Evolutionary conservation across 2,329 filamentous ascomycete species (phyloP), one percentile per base, ranked within the genome.

Genomic region (Aspergillus terreus): DNA sequence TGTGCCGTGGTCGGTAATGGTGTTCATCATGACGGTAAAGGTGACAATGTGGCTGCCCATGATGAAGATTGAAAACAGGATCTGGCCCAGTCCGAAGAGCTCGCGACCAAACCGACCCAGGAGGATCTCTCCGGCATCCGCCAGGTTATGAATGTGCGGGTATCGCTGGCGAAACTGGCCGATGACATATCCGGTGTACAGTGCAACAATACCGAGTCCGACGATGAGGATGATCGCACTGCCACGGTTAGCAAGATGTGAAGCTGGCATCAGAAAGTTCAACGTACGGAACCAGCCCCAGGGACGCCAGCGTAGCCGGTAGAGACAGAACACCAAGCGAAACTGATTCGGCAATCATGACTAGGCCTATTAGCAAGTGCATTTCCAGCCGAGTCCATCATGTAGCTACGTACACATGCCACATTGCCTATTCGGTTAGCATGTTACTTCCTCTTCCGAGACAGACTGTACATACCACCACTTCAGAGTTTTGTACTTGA

Each of bases 11-110:
- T 81, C 70, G 11, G 83, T 84, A 36, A 89, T 73, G 47, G 78
- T 83, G 59, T 83, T 83, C 68, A 88, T 80, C 66, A 85, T 85
- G 60, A 88, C 84, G 30, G 79, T 80, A 57, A 87, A 87, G 0
- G 84, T 87, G 56, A 88, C 71, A 50, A 86, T 78, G 68, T 90
- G 87, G n/a, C 84, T 86, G 30, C 80, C 85, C 68, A 86, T 83
- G 55, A 87, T 81, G 71, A 89, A 87, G 55, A 86, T 74, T 27
- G 88, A 75, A 67, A 88, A 82, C 21, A 88, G 69, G 2, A 80
- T 71, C 58, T 86, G 84, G 58, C 81, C 83, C 52, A 76, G 70
- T 21, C 83, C 84, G 42, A 87, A 76, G 21, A 89, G 58, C 64
- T 86, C 82, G 52, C 82, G 80, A 1, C 83, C 84, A 38, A 82